Base-by-base conservation (phyloP, 805 yeast species). In the Cyberlindnera sargentensis region DNA sequence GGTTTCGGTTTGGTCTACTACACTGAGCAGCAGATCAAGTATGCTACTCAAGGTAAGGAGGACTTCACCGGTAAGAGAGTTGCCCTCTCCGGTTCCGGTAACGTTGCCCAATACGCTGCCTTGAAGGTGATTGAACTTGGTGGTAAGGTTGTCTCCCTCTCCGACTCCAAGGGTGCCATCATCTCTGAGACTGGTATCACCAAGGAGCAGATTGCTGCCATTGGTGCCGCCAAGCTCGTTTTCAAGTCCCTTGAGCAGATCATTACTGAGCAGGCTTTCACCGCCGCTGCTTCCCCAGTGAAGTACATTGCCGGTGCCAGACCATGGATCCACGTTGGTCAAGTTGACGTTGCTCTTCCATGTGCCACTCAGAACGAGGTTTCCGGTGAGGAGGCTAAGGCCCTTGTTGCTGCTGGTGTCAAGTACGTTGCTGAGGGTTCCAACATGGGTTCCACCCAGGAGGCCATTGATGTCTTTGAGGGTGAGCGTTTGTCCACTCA, bases 51-150 rank as follows among this genome's bases (percentile, higher is more conserved):
- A 55, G 96, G 96, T 68, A 80, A 84, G 71, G 96, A 89, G 74
- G 68, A 89, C 46, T 84, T 93, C 73, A 70, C 76, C 55, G 97
- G 96, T 67, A 91, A 93, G 79, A 81, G 84, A 66, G 98, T 93
- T 57, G 90, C 96, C 61, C 81, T 91, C 63, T 90, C 97, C 47
- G 99, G 99, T 67, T 83, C 96, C 54, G 99, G 99, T 72, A 91
- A 91, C 73, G 99, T 91, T 67, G 99, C 99, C 48, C 99, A 91
- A 76, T 91, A 78, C 73, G 99, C 99, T 62, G 99, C 99, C 46
- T 77, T 91, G 67, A 91, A 91, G 79, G 95, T 84, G 53, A 88
- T 91, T 52, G 97, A 93, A 76, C 80, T 93, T 60, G 99, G 99
- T 59, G 97, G 95, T 62, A 82, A 79, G 50, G 98, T 91, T 61